These are phyloP conservation scores for Chlorophyllum brunneum DNA, from an alignment of 768 basidiomycete genomes.

Conservation along the genomic window DNA sequence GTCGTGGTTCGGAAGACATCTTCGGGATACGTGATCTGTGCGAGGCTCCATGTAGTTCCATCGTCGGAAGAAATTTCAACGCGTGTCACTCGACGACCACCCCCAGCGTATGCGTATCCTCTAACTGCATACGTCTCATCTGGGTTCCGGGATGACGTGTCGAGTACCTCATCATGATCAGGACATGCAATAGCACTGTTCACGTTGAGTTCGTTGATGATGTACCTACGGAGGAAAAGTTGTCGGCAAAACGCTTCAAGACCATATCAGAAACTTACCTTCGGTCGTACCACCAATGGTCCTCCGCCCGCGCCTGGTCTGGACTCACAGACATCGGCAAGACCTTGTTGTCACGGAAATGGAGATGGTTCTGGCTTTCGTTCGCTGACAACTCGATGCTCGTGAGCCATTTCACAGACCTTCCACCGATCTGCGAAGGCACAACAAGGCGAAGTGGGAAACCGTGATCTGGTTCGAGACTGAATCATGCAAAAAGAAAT, in stretches of 20 bases:
- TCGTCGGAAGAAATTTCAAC: slow-evolving; percentile 57
- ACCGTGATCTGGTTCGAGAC: slow-evolving; percentile 59
- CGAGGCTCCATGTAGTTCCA: slow-evolving; percentile 45
- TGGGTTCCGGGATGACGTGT: slow-evolving; percentile 4
- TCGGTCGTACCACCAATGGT: slow-evolving; percentile 54
- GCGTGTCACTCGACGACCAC: slow-evolving; percentile 52
- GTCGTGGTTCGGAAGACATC: slow-evolving; percentile 41
- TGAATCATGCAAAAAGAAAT: not conserved
- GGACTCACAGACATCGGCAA: slow-evolving; percentile 50
- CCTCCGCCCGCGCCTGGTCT: slow-evolving; percentile 47
- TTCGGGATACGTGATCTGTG: slow-evolving; percentile 40
- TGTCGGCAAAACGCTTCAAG: not conserved
- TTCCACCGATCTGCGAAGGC: slow-evolving; percentile 60
- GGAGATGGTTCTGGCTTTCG: too few species aligned
- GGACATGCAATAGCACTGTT: slow-evolving; percentile 57
- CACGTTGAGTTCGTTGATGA: slow-evolving; percentile 54
- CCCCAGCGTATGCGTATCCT: slow-evolving; percentile 63
- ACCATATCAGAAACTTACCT: slow-evolving; percentile 25
- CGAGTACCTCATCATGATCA: slow-evolving; percentile 46
- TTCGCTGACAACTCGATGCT: slow-evolving; percentile 46
- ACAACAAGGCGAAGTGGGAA: slow-evolving; percentile 62
- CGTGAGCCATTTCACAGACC: slow-evolving; percentile 58
- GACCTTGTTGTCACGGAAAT: slow-evolving; percentile 59
- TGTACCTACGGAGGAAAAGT: slow-evolving; percentile 23
- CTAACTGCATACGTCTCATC: slow-evolving; percentile 33